phyloP scores from a whole-genome alignment of 768 basidiomycete species.

The Amanita muscaria region DNA sequence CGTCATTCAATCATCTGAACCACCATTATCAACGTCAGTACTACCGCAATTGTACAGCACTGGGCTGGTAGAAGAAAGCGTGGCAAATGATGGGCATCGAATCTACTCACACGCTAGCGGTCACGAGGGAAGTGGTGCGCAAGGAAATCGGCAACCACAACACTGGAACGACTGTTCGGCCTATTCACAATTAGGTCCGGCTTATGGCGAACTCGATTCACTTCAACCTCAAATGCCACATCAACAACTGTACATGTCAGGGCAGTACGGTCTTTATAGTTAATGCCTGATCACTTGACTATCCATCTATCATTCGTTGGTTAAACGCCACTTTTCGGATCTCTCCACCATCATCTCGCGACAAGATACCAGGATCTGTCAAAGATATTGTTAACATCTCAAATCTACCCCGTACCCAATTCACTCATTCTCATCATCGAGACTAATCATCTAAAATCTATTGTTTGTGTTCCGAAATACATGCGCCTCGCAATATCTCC shows the following conservation, averaged over 20 bases:
- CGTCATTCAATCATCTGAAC: slow-evolving; percentile 29
- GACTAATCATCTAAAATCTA: too few relatives aligned
- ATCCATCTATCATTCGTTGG: neutral
- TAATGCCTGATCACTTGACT: neutral
- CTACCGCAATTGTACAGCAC: slow-evolving; percentile 72
- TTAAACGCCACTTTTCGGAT: neutral
- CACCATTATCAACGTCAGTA: slow-evolving; percentile 63
- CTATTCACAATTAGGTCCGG: slow-evolving; percentile 38
- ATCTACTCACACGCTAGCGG: slow-evolving; percentile 14
- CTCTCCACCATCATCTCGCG: neutral
- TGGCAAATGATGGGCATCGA: slow-evolving; percentile 10
- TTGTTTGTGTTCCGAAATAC: too few relatives aligned
- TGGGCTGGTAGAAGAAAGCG: slow-evolving; percentile 48
- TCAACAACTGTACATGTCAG: slow-evolving; percentile 15
- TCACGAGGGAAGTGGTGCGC: slow-evolving; percentile 4
- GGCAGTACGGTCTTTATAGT: slow-evolving; percentile 20
- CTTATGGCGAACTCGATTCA: slow-evolving; percentile 25
- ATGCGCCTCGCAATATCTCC: too few relatives aligned
- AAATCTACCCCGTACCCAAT: too few relatives aligned
- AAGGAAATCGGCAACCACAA: slow-evolving; percentile 35
- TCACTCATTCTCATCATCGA: too few relatives aligned
- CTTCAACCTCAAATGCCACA: neutral
- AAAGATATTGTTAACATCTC: too few relatives aligned
- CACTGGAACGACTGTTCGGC: slow-evolving; percentile 50
- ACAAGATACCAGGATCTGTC: neutral